These are phyloP conservation scores for Russula olivacea DNA, from an alignment of 768 basidiomycete species.

Conservation along the genomic window DNA sequence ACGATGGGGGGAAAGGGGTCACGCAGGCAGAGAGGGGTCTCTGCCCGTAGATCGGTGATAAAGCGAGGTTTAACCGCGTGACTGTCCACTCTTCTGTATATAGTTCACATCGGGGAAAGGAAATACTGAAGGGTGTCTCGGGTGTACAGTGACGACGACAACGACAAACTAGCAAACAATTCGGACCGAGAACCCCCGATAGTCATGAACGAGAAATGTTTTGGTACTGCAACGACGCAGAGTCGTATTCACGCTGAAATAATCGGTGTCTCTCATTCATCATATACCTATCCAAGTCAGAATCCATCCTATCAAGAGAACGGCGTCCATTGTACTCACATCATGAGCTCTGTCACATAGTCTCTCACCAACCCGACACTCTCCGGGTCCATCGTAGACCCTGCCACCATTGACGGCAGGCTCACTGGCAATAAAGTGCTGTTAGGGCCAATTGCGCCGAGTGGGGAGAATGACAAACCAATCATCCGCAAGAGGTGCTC, in stretches of 20 bases:
- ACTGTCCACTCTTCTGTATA: neutral
- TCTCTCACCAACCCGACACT: slow-evolving; percentile 78
- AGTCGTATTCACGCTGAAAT: slow-evolving; percentile 26
- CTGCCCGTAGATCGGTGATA: neutral
- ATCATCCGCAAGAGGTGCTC: slow-evolving; percentile 91
- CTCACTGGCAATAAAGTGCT: slow-evolving; percentile 51
- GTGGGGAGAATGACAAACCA: slow-evolving; percentile 47
- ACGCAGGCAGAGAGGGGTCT: neutral
- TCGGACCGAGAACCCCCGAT: neutral
- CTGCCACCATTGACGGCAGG: slow-evolving; percentile 84
- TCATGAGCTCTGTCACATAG: slow-evolving; percentile 82
- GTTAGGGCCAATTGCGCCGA: neutral
- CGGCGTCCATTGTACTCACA: slow-evolving; percentile 41
- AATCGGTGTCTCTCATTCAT: slow-evolving; percentile 20
- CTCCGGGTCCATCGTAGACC: slow-evolving; percentile 86
- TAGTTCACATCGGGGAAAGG: neutral
- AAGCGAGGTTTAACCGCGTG: neutral
- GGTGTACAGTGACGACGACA: neutral
- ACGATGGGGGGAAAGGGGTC: neutral
- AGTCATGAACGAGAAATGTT: slow-evolving; percentile 25
- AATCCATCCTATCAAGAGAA: neutral
- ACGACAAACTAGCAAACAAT: slow-evolving; percentile 4
- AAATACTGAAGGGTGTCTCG: neutral
- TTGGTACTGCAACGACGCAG: slow-evolving; percentile 24
- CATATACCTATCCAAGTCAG: slow-evolving; percentile 18